Percentiles rank a stretch among this genome's conserved stretches.
Evolutionary conservation across 2,329 filamentous ascomycete genomes (phyloP).

Genomic region (Neurospora crassa): DNA sequence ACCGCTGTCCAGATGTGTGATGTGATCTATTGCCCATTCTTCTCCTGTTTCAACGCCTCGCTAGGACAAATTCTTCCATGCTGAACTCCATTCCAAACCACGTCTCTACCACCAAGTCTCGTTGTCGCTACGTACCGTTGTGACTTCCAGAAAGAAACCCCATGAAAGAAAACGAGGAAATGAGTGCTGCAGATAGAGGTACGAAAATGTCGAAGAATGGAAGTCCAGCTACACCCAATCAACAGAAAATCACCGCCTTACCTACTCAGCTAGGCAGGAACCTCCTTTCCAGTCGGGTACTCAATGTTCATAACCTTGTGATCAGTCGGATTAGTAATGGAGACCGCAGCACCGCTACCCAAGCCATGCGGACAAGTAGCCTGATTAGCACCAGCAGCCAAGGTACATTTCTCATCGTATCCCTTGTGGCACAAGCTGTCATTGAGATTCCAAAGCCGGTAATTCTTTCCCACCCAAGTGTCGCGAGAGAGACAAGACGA

Average conservation of each 20-base stretch:
- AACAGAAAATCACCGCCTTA: no score
- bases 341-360: conserved; percentile 18
- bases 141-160: background rate
- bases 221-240: no score
- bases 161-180: background rate
- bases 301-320: conserved; percentile 37
- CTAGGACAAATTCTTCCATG: background rate
- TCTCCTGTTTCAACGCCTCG: background rate
- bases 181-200: background rate
- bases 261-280: conserved; percentile 5
- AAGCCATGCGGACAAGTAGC: conserved; percentile 36
- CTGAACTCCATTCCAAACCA: background rate
- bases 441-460: conserved; percentile 40
- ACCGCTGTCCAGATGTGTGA: no score
- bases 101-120: background rate
- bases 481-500: conserved; percentile 29
- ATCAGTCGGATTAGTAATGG: conserved; percentile 16
- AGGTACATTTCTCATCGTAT: conserved; percentile 37
- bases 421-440: conserved; percentile 39
- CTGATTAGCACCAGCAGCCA: conserved; percentile 41
- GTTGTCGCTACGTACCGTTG: background rate
- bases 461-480: conserved; percentile 41
- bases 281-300: conserved; percentile 35
- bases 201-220: background rate
- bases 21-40: background rate